These are phyloP conservation scores for Dactylellina leptospora DNA, from an alignment of 2,329 filamentous ascomycete species.

Conservation along the genomic window DNA sequence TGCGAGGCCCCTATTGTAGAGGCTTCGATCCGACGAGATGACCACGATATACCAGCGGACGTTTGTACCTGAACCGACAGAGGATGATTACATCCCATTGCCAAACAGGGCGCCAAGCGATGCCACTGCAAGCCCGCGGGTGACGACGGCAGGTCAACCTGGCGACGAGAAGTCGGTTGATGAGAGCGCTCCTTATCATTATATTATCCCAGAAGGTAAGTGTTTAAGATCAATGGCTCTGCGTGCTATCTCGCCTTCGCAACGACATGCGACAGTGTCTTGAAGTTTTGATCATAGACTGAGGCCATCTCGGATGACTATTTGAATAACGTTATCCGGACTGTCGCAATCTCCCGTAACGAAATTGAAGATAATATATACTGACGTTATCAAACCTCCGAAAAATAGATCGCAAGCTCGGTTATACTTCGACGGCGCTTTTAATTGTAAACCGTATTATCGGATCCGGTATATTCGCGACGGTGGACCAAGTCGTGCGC, in stretches of 20 bases:
- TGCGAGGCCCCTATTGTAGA: constrained; percentile 18
- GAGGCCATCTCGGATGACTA: neutral
- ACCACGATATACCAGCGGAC: constrained; percentile 50
- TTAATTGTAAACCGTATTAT: constrained; percentile 70
- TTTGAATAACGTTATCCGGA: constrained; percentile 30
- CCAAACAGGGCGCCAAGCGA: constrained; percentile 41
- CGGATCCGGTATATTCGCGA: constrained; percentile 69
- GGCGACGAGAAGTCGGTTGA: constrained; percentile 41
- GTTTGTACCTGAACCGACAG: constrained; percentile 45
- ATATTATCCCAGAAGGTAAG: constrained; percentile 49
- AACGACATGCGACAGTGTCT: too few species aligned
- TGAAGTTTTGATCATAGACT: too few species aligned
- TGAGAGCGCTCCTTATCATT: constrained; percentile 44
- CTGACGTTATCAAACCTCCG: constrained; percentile 30
- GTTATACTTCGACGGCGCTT: constrained; percentile 66
- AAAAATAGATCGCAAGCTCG: constrained; percentile 63
- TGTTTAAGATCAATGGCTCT: too few species aligned
- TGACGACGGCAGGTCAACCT: constrained; percentile 11
- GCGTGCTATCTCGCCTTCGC: too few species aligned
- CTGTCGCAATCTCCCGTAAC: neutral
- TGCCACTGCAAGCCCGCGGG: constrained; percentile 25
- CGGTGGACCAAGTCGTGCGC: constrained; percentile 67
- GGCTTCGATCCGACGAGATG: constrained; percentile 29
- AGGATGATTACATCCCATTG: constrained; percentile 46
- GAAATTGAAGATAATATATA: neutral